A percentile compares a stretch with the other conserved stretches of the same genome.
phyloP scores from a whole-genome alignment of 2,329 filamentous ascomycete species.

The Sporothrix variecibatus region DNA sequence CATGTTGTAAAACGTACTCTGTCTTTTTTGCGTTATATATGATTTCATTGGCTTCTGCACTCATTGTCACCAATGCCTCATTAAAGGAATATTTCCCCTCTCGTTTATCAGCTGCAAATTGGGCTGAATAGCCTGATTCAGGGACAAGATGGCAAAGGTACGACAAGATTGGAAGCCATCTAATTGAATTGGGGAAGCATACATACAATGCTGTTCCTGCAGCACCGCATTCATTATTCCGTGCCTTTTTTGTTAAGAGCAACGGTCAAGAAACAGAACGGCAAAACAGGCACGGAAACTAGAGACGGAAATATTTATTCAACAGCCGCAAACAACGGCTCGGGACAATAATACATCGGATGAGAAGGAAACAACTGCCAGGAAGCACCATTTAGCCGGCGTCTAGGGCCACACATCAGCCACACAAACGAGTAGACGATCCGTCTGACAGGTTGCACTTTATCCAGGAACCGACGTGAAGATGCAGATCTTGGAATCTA shows the following conservation, averaged over 20 bases:
- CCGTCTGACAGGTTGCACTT: neutral
- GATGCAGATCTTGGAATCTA: neutral
- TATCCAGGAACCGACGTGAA: constrained; percentile 1
- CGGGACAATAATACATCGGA: neutral
- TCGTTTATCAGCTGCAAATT: constrained; percentile 1
- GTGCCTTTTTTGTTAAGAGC: neutral
- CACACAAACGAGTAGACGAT: neutral
- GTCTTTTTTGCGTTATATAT: constrained; percentile 18
- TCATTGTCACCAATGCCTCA: no score
- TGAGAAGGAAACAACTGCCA: neutral
- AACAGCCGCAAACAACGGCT: neutral
- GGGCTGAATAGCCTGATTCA: constrained; percentile 6
- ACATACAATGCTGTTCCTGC: neutral
- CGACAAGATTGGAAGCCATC: neutral
- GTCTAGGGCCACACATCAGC: neutral
- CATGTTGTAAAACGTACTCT: no score
- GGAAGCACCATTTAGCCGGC: neutral
- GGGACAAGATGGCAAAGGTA: neutral
- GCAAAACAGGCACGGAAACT: neutral
- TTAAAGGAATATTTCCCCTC: neutral
- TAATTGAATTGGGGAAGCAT: neutral
- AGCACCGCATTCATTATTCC: neutral
- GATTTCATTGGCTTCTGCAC: neutral
- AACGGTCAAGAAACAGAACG: neutral
- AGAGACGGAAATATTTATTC: neutral